Evolutionary conservation across 225 moss, liverwort and hornwort genomes (phyloP), one percentile per base, ranked within the genome.

Genomic region (Thuidium tamariscinum): DNA sequence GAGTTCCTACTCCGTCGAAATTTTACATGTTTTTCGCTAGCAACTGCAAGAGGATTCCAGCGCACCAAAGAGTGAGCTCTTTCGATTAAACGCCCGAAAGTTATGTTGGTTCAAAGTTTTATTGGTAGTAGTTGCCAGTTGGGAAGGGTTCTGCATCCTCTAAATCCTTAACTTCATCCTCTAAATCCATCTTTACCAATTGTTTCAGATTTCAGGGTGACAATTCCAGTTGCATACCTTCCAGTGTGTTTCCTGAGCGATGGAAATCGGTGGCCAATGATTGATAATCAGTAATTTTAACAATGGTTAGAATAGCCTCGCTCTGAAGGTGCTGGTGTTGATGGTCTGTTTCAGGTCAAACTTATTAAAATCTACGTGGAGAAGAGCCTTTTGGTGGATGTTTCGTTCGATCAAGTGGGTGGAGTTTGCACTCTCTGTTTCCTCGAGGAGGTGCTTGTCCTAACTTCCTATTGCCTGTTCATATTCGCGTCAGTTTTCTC

Each of bases 341-440:
- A 8, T 81, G 30, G 23, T 77, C 19, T 63, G 81, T 85, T 72
- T 80, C 86, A 97, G 97, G 96, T 96, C 67, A 94, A 94, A 72
- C 79, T 97, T 52, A 90, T 97, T 60, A 97, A 96, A 89, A 92
- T 96, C 79, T 91, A 87, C 67, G 96, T 96, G 86, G 95, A 88
- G 83, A 95, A 95, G 79, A 79, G 59, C 42, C 92, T 96, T 89
- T 89, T 96, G 79, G 93, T 97, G 81, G 97, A 97, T 88, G 93
- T 97, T 51, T 96, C 95, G 39, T 96, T 97, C 87, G 94, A 95
- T 83, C 95, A 95, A 84, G 82, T 91, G 81, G 95, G 96, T 83
- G 96, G 97, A 74, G 84, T 96, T 55, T 93, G 94, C 85, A 97
- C 96, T 75, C 93, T 97, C 55, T 96, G 97, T 84, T 97, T 96